phyloP scores from a whole-genome alignment of 306 rosid genomes.

The Vigna hirtella region DNA sequence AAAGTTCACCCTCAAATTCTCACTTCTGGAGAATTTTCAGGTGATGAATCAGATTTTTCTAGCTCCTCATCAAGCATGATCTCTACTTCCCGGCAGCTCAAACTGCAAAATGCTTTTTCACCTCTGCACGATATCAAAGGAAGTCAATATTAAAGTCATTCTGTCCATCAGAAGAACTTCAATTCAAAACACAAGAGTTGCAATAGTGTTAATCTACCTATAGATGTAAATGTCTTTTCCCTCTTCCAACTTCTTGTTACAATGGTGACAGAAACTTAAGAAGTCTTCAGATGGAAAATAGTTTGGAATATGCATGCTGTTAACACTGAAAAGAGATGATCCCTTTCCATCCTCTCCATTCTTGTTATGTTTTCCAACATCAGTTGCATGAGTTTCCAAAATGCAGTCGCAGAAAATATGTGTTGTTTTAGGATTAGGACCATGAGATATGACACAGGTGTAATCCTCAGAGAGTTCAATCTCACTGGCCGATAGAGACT shows the following conservation, averaged over 20 bases:
- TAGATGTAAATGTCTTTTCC: conserved; percentile 90
- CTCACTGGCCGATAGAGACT: conserved; percentile 70
- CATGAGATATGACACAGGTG: conserved; percentile 86
- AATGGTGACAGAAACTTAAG: conserved; percentile 71
- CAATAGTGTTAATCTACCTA: conserved; percentile 57
- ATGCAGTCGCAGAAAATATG: conserved; percentile 85
- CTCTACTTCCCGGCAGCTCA: conserved; percentile 69
- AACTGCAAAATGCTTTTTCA: conserved; percentile 89
- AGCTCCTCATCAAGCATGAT: conserved; percentile 76
- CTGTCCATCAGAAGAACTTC: neutral
- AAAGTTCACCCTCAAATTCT: conserved; percentile 47
- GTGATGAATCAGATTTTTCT: conserved; percentile 51
- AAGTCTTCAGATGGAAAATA: conserved; percentile 56
- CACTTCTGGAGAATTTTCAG: conserved; percentile 44
- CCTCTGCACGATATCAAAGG: conserved; percentile 65
- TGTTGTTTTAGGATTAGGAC: conserved; percentile 82
- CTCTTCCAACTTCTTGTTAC: conserved; percentile 79
- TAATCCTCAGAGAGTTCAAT: conserved; percentile 92
- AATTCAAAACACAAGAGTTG: conserved; percentile 17
- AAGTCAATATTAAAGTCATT: conserved; percentile 22
- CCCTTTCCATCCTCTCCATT: conserved; percentile 50
- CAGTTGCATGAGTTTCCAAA: conserved; percentile 60
- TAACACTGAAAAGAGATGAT: conserved; percentile 5
- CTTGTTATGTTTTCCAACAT: conserved; percentile 40
- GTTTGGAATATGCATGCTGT: conserved; percentile 38